Conservation (phyloP, 2,329 filamentous ascomycete species). For the Phialocephala subalpina region DNA sequence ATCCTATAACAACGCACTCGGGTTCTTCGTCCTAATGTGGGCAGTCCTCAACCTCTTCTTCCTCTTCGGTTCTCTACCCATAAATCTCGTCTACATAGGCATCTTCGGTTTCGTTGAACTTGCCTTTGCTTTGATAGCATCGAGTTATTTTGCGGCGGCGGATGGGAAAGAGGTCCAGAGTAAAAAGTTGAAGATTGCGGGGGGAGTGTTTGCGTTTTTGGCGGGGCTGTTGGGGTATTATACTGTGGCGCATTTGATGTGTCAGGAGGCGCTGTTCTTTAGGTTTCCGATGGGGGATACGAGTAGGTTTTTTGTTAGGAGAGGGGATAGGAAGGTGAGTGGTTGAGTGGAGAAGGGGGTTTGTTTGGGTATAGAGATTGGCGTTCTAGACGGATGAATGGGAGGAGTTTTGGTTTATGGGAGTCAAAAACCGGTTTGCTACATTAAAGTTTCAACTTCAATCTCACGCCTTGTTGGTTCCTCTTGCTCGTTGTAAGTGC, state of each 20-base stretch:
- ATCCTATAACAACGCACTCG: slow-evolving; percentile 57
- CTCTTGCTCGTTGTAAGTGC: too few relatives aligned
- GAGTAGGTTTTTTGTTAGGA: slow-evolving; percentile 48
- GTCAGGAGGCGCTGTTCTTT: slow-evolving; percentile 48
- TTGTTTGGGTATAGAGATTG: not conserved
- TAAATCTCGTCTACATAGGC: slow-evolving; percentile 55
- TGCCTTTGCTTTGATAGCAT: slow-evolving; percentile 50
- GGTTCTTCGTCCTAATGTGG: slow-evolving; percentile 59
- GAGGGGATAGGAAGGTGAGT: slow-evolving; percentile 27
- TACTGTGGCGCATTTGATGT: slow-evolving; percentile 52
- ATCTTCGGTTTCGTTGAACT: slow-evolving; percentile 58
- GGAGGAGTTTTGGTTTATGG: too few relatives aligned
- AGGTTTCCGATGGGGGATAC: slow-evolving; percentile 53
- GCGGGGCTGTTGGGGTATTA: slow-evolving; percentile 56
- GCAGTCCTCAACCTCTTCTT: slow-evolving; percentile 48
- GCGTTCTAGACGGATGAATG: too few relatives aligned
- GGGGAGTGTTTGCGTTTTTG: slow-evolving; percentile 55
- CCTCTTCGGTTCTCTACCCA: slow-evolving; percentile 52
- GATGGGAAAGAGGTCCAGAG: slow-evolving; percentile 49
- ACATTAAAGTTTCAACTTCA: too few relatives aligned
- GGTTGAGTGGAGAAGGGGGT: not conserved
- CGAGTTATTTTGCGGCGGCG: slow-evolving; percentile 52
- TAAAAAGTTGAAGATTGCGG: slow-evolving; percentile 51
- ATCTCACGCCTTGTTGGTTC: too few relatives aligned
- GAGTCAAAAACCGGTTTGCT: too few relatives aligned